Evolutionary conservation across 257 asterid genomes (phyloP).

Genomic region (Primulina huaijiensis): DNA sequence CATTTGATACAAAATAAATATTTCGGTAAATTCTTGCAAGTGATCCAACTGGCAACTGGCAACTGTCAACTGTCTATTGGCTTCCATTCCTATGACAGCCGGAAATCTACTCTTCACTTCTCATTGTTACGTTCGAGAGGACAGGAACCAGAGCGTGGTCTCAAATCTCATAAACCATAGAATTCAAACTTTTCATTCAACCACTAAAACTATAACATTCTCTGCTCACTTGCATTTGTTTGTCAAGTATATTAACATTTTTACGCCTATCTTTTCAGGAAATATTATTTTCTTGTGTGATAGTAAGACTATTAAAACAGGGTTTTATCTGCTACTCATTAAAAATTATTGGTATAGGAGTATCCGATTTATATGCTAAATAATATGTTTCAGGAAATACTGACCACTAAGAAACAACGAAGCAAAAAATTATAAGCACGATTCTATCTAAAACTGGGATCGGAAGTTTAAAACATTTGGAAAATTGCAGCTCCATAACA

Average conservation of each 20-base stretch:
- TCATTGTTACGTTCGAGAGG: conserved; percentile 1
- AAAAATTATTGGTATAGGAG: background rate
- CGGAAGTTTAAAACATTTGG: background rate
- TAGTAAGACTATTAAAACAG: background rate
- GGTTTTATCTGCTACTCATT: background rate
- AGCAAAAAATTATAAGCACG: background rate
- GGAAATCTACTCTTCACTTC: background rate
- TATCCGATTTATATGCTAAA: conserved; percentile 5
- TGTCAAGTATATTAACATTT: conserved; percentile 1
- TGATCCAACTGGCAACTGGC: background rate
- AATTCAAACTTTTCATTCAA: conserved; percentile 14
- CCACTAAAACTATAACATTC: background rate
- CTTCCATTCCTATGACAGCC: background rate
- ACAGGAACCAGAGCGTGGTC: conserved; percentile 6
- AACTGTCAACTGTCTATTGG: background rate
- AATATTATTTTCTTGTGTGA: background rate
- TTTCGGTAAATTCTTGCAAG: conserved; percentile 1
- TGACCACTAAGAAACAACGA: conserved; percentile 1
- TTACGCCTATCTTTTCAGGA: conserved; percentile 2
- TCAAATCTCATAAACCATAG: background rate
- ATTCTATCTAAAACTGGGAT: background rate
- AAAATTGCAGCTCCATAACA: conserved; percentile 18
- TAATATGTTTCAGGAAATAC: conserved; percentile 1
- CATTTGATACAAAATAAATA: background rate
- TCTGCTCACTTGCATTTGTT: background rate